A percentile compares a stretch with the other conserved stretches of the same genome.
phyloP scores from a whole-genome alignment of 768 basidiomycete species.

The Phaeotremella fagi region DNA sequence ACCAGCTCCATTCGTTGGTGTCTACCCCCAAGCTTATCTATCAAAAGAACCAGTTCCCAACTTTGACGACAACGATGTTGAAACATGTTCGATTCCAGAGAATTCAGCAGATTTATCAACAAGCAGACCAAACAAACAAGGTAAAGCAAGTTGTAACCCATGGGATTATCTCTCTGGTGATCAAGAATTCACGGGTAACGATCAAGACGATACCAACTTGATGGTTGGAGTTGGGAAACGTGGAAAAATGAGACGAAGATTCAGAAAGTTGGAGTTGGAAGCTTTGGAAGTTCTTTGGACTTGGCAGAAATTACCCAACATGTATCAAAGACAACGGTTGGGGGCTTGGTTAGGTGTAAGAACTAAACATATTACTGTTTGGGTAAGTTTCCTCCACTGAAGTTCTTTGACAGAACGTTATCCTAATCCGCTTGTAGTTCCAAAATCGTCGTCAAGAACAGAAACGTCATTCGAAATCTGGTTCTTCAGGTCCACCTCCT shows the following conservation, averaged over 20 bases:
- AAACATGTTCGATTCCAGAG: not conserved
- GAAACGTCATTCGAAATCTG: slow-evolving; percentile 14
- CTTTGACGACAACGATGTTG: slow-evolving; percentile 3
- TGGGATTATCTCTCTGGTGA: slow-evolving; percentile 28
- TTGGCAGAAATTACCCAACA: slow-evolving; percentile 19
- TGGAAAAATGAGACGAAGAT: slow-evolving; percentile 18
- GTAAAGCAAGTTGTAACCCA: slow-evolving; percentile 25
- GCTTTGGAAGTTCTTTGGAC: slow-evolving; percentile 27
- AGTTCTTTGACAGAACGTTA: not conserved
- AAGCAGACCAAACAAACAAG: not conserved
- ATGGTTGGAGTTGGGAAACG: slow-evolving; percentile 4
- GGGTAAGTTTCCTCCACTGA: slow-evolving; percentile 13
- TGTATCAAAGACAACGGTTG: slow-evolving; percentile 27
- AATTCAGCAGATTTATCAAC: not conserved
- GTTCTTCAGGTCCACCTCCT: not conserved
- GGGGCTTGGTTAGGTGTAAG: slow-evolving; percentile 30
- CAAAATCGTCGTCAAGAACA: slow-evolving; percentile 20
- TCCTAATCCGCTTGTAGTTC: not conserved
- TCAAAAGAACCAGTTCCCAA: slow-evolving; percentile 20
- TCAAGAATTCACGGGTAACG: slow-evolving; percentile 6
- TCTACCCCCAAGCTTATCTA: slow-evolving; percentile 14
- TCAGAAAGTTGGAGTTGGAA: slow-evolving; percentile 20
- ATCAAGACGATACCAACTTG: slow-evolving; percentile 5
- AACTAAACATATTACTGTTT: slow-evolving; percentile 31
- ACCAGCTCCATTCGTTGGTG: slow-evolving; percentile 19